Evolutionary conservation across 1,284 basidiomycete genomes (phyloP).

Genomic region (Melampsora americana): DNA sequence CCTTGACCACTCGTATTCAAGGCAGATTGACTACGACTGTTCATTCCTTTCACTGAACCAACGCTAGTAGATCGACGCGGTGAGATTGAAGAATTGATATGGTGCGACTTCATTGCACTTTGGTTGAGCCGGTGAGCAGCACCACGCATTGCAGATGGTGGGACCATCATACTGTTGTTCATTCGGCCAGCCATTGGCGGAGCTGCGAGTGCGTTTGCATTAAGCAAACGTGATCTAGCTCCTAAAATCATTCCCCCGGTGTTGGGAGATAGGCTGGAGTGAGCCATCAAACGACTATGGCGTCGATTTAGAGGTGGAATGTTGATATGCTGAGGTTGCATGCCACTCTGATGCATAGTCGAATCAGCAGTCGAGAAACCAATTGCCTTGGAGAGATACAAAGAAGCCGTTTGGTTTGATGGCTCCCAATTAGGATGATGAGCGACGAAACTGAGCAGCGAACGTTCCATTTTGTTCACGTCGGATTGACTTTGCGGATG

Average conservation of each 20-base stretch:
- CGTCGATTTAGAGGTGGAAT: background rate
- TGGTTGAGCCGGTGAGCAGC: background rate
- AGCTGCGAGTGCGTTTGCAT: background rate
- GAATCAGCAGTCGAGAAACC: constrained; percentile 35
- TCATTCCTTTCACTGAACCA: background rate
- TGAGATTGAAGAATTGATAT: background rate
- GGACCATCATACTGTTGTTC: background rate
- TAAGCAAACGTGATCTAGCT: background rate
- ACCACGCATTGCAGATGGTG: background rate
- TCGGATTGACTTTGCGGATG: constrained; percentile 16
- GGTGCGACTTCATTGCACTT: background rate
- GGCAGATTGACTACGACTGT: background rate
- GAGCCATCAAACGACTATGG: background rate
- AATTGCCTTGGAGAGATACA: constrained; percentile 43
- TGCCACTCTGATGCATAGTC: background rate
- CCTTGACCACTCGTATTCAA: background rate
- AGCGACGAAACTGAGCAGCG: constrained; percentile 38
- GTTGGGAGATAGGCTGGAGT: background rate
- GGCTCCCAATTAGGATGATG: constrained; percentile 45
- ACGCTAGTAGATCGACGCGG: background rate
- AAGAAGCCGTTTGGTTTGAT: constrained; percentile 41
- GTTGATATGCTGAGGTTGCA: constrained; percentile 13
- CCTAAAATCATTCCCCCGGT: background rate
- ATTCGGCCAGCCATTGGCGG: background rate
- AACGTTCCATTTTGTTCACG: constrained; percentile 39